Evolutionary conservation across 495 filamentous ascomycete genomes (phyloP).

Genomic region (Penicillium bialowiezense): DNA sequence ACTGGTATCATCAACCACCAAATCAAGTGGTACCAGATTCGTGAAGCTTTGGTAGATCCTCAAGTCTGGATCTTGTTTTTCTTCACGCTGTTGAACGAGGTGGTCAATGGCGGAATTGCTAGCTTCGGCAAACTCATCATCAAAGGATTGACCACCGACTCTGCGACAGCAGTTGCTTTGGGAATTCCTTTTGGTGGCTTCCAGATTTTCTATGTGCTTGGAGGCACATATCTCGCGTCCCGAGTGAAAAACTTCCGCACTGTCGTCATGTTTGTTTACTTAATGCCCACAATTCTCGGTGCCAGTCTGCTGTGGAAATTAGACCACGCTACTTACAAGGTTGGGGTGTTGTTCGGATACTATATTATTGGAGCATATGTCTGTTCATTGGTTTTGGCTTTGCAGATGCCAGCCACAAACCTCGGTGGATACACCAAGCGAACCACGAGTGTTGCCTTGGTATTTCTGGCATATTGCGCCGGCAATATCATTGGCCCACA

Average conservation of each 20-base stretch:
- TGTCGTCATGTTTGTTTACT: constrained; percentile 34
- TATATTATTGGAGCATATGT: constrained; percentile 40
- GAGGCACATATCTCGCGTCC: constrained; percentile 32
- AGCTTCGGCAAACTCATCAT: constrained; percentile 42
- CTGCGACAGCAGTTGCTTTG: constrained; percentile 29
- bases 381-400: constrained; percentile 35
- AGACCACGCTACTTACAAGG: constrained; percentile 23
- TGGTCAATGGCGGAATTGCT: constrained; percentile 36
- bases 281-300: constrained; percentile 35
- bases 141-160: constrained; percentile 29
- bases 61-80: constrained; percentile 37
- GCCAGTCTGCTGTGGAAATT: constrained; percentile 37
- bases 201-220: constrained; percentile 35
- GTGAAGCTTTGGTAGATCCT: constrained; percentile 41
- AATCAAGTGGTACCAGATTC: constrained; percentile 45
- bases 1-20: constrained; percentile 41
- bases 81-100: constrained; percentile 33
- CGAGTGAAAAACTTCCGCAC: constrained; percentile 31
- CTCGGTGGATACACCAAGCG: constrained; percentile 42
- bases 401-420: constrained; percentile 42
- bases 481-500: constrained; percentile 36
- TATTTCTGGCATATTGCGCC: constrained; percentile 40
- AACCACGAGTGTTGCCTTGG: constrained; percentile 35
- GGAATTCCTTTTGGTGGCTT: constrained; percentile 41
- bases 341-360: constrained; percentile 38